Conservation (phyloP, 2,329 filamentous ascomycete species). For the Clonostachys solani region DNA sequence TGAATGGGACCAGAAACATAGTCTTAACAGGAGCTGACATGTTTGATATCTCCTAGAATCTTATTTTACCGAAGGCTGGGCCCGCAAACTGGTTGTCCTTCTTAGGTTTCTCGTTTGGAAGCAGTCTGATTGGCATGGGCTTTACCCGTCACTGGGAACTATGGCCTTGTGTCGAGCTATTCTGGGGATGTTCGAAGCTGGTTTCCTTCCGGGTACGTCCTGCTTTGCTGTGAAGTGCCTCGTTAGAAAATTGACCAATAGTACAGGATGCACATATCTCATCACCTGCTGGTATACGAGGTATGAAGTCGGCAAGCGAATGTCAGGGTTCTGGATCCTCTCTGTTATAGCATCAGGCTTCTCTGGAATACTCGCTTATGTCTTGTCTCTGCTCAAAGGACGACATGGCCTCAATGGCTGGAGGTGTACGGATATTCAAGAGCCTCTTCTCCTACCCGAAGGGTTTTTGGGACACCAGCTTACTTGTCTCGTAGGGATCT, state of each 20-base stretch:
- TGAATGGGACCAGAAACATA: not conserved
- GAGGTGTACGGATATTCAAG: constrained; percentile 19
- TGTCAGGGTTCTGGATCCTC: constrained; percentile 14
- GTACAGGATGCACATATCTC: constrained; percentile 4
- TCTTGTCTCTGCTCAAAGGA: constrained; percentile 30
- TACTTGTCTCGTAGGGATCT: constrained; percentile 22
- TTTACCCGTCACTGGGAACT: not conserved
- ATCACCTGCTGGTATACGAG: constrained; percentile 64
- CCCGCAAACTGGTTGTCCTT: not conserved
- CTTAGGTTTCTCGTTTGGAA: not conserved
- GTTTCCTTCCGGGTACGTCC: constrained; percentile 1
- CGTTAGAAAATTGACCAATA: too few species aligned
- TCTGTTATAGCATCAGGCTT: constrained; percentile 15
- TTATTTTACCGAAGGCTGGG: not conserved
- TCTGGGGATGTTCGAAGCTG: constrained; percentile 10
- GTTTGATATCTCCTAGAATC: not conserved
- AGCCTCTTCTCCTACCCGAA: too few species aligned
- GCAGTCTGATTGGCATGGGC: constrained; percentile 5
- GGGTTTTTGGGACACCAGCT: not conserved
- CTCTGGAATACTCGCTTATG: constrained; percentile 13
- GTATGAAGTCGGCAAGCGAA: constrained; percentile 61
- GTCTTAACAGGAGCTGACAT: not conserved
- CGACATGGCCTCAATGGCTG: constrained; percentile 34
- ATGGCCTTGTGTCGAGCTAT: constrained; percentile 6
- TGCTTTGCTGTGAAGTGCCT: too few species aligned